Base-by-base conservation (phyloP, 2,329 filamentous ascomycete species). In the Aspergillus sojae region DNA sequence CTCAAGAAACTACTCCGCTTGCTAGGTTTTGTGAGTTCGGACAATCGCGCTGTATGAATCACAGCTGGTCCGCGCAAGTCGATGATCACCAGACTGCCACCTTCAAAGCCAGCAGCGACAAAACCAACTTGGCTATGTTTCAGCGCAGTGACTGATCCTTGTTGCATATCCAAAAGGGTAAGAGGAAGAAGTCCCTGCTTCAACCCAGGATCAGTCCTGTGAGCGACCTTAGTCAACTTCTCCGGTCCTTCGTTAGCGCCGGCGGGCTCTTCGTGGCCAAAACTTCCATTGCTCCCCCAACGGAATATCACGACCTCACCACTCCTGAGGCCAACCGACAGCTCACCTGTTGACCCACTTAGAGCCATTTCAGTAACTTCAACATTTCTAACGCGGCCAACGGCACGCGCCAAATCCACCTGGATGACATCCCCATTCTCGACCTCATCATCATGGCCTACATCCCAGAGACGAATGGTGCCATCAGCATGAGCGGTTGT, bases 101-200 rank as follows among this genome's bases (percentile, higher is more conserved):
- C 87, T 75, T 96, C 91, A 11, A 93, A 97, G 0, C 93, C 95
- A 34, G 91, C 89, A 12, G 90, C 94, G 12, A 96, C 87, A 73
- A 99, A 99, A 0, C 95, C 95, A 14, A 98, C 89, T 75, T 97
- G 92, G n/a, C 93, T 95, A 61, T 95, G 88, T 62, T 92, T 90
- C 43, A 96, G 74, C 1, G 90, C 91, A 26, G 88, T 94, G 36
- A 97, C 88, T 1, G 91, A 83, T 0, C 94, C 95, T 72, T 93
- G 89, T 75, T 91, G 87, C 85, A 94, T 91, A 74, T 96, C 88
- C 63, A 97, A 89, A 36, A 98, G 80, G 1, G 91, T 88, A 66
- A 91, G 85, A 1, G 95, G 95, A 67, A 96, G 81, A 3, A 97
- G 76, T 0, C 93, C 94, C 71, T 95, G 91, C 71, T 90, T 94